Evolutionary conservation across 495 filamentous ascomycete genomes (phyloP).

Genomic region (Penicillium pulvis): DNA sequence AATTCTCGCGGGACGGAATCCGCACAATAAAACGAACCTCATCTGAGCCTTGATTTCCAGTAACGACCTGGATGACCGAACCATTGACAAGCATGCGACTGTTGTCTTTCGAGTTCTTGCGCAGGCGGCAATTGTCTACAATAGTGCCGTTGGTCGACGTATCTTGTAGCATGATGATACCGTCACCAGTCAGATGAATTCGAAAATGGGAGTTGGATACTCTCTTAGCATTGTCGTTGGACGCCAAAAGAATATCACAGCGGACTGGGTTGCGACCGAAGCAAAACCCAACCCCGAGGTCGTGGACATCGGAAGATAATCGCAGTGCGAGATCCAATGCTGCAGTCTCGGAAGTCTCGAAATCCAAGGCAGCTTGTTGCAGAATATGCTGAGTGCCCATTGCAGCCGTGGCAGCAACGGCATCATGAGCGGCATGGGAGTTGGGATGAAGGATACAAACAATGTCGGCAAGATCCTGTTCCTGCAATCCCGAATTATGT

Average conservation of each 20-base stretch:
- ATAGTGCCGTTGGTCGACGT: slow-evolving; percentile 89
- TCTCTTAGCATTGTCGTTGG: slow-evolving; percentile 54
- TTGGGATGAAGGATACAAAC: slow-evolving; percentile 85
- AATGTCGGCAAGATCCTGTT: slow-evolving; percentile 82
- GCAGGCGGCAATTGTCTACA: slow-evolving; percentile 69
- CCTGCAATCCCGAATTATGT: slow-evolving; percentile 74
- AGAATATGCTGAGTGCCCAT: slow-evolving; percentile 61
- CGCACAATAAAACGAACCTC: slow-evolving; percentile 79
- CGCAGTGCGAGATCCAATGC: slow-evolving; percentile 74
- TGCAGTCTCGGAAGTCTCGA: slow-evolving; percentile 46
- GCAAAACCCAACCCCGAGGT: slow-evolving; percentile 67
- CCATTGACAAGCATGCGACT: slow-evolving; percentile 70
- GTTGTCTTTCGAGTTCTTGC: slow-evolving; percentile 46
- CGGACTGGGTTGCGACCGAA: slow-evolving; percentile 76
- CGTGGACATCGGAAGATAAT: slow-evolving; percentile 68
- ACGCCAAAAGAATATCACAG: slow-evolving; percentile 72
- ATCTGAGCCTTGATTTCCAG: slow-evolving; percentile 44
- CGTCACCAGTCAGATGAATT: slow-evolving; percentile 79
- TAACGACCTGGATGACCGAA: slow-evolving; percentile 70
- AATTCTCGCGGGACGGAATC: slow-evolving; percentile 71
- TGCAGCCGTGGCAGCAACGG: slow-evolving; percentile 54
- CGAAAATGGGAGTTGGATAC: slow-evolving; percentile 92
- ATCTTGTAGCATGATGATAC: slow-evolving; percentile 87
- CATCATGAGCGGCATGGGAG: slow-evolving; percentile 67
- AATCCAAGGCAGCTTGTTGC: slow-evolving; percentile 42